Evolutionary conservation across 768 basidiomycete genomes (phyloP).

Genomic region (Mycena capillaripes): DNA sequence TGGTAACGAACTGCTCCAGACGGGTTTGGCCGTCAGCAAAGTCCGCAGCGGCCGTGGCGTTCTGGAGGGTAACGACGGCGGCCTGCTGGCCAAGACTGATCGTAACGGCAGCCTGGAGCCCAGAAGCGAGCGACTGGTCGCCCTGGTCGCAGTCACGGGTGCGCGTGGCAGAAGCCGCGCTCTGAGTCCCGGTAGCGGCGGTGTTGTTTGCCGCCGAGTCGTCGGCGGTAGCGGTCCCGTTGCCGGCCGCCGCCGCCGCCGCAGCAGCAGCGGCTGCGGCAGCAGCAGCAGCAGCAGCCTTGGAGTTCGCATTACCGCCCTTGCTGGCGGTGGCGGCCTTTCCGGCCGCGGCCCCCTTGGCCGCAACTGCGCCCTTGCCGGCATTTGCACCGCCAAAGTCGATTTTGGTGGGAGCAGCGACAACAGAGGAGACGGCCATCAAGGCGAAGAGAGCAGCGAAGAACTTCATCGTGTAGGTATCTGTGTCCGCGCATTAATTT

Average conservation of each 20-base stretch:
- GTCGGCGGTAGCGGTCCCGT: neutral
- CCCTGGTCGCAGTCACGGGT: conserved; percentile 34
- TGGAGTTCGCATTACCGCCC: no score
- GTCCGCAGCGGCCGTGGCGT: conserved; percentile 13
- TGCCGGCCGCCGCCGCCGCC: neutral
- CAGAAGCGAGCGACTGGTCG: conserved; percentile 35
- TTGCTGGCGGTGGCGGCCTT: neutral
- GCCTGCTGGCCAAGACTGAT: conserved; percentile 33
- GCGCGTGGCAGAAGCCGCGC: conserved; percentile 20
- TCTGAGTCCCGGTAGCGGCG: neutral
- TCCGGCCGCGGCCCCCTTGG: neutral
- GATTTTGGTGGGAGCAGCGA: conserved; percentile 10
- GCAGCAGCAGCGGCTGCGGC: neutral
- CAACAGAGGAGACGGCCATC: conserved; percentile 29
- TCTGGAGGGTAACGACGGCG: conserved; percentile 21
- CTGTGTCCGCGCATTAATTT: neutral
- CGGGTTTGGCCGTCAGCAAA: conserved; percentile 17
- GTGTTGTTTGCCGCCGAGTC: neutral
- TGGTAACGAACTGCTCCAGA: conserved; percentile 26
- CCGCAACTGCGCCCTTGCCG: neutral
- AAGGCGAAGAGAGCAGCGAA: conserved; percentile 25
- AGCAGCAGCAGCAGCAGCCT: neutral
- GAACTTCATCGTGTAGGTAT: conserved; percentile 34
- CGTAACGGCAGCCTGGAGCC: conserved; percentile 14
- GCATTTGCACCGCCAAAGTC: neutral